Evolutionary conservation across 768 basidiomycete genomes (phyloP), one percentile per base, ranked within the genome.

Genomic region (Psilocybe sp.): DNA sequence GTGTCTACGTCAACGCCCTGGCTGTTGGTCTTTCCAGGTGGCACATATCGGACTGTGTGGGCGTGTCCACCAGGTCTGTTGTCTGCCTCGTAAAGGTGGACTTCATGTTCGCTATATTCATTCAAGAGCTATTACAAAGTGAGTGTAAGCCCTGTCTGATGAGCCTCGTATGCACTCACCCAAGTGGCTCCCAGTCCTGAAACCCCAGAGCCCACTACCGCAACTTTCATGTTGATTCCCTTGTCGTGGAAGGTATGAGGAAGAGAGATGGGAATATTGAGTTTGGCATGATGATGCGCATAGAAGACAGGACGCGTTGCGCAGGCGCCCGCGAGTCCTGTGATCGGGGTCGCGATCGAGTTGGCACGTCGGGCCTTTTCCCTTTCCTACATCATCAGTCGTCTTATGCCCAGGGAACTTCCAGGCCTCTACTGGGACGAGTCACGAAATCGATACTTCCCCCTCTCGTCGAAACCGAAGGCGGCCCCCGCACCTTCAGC

Each of bases 131-230:
- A 47, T 33, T 7, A 16, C 38, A 44, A 16, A 35, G 36, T 47
- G 12, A n/a, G 40, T 40, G 53, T 38, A 40, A 40, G 20, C 12
- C 1, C 8, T 32, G 7, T 34, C 23, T 28, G 23, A 34, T 12
- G 28, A 18, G 43, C 6, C 20, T 44, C 9, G n/a, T 3, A 12
- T 9, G 23, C 13, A 41, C 75, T 53, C 48, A 83, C 86, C 87
- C 88, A 91, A 9, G 84, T 82, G 12, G 87, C 84, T 15, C 76
- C 84, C 3, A 92, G 76, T n/a, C 88, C 88, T 32, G 85, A 82
- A n/a, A 87, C 81, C 7, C 88, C 88, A 39, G 85, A 83, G 4
- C 87, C 89, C 15, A 91, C 78, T 23, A 90, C 82, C 2, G 87
- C 89, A 40, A 90, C 71, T 57, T 74, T 83, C 80, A 82, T 81